Evolutionary conservation across 495 filamentous ascomycete genomes (phyloP), one percentile per base, ranked within the genome.

Genomic region (Podospora tetraspora): DNA sequence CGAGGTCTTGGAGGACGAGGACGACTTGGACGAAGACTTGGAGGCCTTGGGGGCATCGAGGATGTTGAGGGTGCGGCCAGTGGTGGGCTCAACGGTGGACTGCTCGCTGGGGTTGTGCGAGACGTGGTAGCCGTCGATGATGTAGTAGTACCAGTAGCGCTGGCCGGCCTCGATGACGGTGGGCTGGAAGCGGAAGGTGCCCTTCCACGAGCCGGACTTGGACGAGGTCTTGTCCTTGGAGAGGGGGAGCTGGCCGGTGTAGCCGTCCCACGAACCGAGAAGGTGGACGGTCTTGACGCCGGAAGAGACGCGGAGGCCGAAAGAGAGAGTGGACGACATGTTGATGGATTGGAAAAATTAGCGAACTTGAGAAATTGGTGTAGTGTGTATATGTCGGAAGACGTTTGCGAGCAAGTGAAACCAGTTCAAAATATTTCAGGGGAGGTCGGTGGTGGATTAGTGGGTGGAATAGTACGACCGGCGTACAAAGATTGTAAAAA

Each of bases 71-170:
- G 91, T 90, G 79, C 96, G 95, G 83, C 93, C 93, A 72, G 96
- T 97, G 75, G 94, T 98, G 73, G 95, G 94, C 85, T 99, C 95
- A 75, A 90, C 90, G 80, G 92, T 96, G 78, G 89, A 92, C 67
- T 90, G 86, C 77, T 91, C 87, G 75, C 92, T 92, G 62, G 96
- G 95, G 82, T 99, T 95, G 85, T 98, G 94, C 61, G 95, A 94
- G 79, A 97, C 91, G 80, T 97, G 94, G 88, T 97, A 97, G 68
- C 95, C 95, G 77, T 99, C 95, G 82, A 98, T 96, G 90, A 99
- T 97, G 85, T 97, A 99, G 87, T 99, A 99, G 88, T 98, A 99
- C 95, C 96, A 99, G 89, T 97, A 98, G 73, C 95, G 89, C 75
- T 89, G 86, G 68, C 94, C 92, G 66, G 91, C 84, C 83, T 93